These are phyloP conservation scores for Agaricus blazei DNA, from an alignment of 768 basidiomycete species.

Conservation along the genomic window DNA sequence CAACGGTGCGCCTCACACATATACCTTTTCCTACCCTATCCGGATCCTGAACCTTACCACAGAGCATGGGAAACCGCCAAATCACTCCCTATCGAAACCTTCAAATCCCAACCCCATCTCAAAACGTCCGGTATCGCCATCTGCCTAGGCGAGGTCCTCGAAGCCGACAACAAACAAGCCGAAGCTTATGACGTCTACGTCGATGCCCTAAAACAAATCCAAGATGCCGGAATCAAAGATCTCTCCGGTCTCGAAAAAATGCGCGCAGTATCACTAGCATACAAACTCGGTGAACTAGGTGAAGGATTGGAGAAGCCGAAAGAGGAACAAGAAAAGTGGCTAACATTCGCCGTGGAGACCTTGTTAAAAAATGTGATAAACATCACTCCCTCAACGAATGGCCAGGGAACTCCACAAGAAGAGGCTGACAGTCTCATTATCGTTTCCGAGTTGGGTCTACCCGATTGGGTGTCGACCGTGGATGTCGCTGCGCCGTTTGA, in stretches of 20 bases:
- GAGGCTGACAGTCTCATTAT: slow-evolving; percentile 23
- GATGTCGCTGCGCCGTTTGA: slow-evolving; percentile 68
- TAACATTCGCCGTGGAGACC: slow-evolving; percentile 38
- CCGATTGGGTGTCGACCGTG: slow-evolving; percentile 52
- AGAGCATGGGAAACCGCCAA: slow-evolving; percentile 31
- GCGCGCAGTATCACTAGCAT: slow-evolving; percentile 12
- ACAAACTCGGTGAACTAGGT: slow-evolving; percentile 41
- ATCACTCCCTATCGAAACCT: slow-evolving; percentile 31
- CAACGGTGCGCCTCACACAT: slow-evolving; percentile 35
- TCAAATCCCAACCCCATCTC: slow-evolving; percentile 47
- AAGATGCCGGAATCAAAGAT: slow-evolving; percentile 17
- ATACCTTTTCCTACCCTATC: background rate
- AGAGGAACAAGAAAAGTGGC: slow-evolving; percentile 38
- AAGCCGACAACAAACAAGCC: slow-evolving; percentile 30
- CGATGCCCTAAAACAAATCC: slow-evolving; percentile 29
- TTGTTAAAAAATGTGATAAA: slow-evolving; percentile 31
- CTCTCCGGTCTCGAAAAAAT: slow-evolving; percentile 17
- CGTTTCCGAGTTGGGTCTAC: slow-evolving; percentile 50
- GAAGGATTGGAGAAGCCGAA: slow-evolving; percentile 23
- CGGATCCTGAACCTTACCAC: background rate
- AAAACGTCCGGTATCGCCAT: slow-evolving; percentile 68
- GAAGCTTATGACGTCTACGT: slow-evolving; percentile 34
- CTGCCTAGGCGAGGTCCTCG: slow-evolving; percentile 52
- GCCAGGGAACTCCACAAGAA: background rate
- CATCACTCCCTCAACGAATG: slow-evolving; percentile 3